phyloP scores from a whole-genome alignment of 2,329 filamentous ascomycete genomes.

The Penicillium sp. region DNA sequence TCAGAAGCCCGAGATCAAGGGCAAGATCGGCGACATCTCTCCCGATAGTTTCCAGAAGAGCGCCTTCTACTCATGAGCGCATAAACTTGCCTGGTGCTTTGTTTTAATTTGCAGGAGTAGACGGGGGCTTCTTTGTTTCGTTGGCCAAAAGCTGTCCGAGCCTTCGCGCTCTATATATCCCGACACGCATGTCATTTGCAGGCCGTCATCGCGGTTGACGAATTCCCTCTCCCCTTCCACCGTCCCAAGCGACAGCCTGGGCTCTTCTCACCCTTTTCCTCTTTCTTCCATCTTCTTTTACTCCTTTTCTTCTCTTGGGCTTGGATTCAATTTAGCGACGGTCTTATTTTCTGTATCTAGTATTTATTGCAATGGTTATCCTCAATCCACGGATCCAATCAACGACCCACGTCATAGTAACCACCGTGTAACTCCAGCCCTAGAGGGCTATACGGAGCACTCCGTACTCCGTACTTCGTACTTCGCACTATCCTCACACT shows the following conservation, averaged over 20 bases:
- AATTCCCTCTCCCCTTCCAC: not conserved
- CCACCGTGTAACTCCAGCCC: no score
- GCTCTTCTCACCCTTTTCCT: not conserved
- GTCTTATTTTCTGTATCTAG: constrained; percentile 18
- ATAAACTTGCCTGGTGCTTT: not conserved
- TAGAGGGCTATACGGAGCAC: not conserved
- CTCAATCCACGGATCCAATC: not conserved
- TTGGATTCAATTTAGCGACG: constrained; percentile 19
- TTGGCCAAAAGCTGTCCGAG: constrained; percentile 4
- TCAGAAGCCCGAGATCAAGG: constrained; percentile 50
- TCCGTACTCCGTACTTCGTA: not conserved
- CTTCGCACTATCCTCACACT: not conserved
- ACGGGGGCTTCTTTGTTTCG: constrained; percentile 4
- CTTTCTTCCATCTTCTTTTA: not conserved
- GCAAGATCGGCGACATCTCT: constrained; percentile 64
- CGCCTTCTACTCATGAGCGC: constrained; percentile 62
- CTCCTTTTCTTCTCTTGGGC: not conserved
- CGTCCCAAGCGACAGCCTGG: no score
- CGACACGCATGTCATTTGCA: not conserved
- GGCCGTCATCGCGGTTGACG: not conserved
- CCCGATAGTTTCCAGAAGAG: constrained; percentile 73
- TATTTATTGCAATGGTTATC: not conserved
- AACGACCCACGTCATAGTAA: not conserved
- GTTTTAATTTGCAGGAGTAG: not conserved
- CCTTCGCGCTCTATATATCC: constrained; percentile 7